Conservation (phyloP, 2,329 filamentous ascomycete genomes). For the Hymenoscyphus albidus region DNA sequence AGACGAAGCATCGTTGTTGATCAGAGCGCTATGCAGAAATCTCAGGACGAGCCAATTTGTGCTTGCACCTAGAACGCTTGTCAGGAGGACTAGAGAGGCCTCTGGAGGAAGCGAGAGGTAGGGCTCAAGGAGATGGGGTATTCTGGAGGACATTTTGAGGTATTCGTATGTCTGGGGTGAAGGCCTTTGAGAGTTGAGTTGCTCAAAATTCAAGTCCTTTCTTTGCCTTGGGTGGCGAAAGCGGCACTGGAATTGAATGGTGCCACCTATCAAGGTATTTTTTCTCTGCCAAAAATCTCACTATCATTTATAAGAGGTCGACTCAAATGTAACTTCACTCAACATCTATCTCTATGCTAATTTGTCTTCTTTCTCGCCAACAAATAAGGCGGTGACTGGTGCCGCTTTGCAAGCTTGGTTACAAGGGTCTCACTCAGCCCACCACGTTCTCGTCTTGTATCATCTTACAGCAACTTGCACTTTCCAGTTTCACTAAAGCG, state of each 20-base stretch:
- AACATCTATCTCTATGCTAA: background rate
- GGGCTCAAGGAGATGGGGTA: conserved; percentile 60
- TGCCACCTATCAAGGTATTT: background rate
- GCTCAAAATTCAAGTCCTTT: background rate
- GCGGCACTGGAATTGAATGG: background rate
- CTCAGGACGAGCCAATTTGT: conserved; percentile 64
- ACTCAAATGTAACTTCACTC: background rate
- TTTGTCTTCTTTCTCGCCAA: background rate
- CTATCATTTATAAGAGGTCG: background rate
- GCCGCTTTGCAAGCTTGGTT: background rate
- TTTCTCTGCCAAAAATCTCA: background rate
- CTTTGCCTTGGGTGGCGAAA: background rate
- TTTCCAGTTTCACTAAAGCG: background rate
- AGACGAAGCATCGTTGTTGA: conserved; percentile 32
- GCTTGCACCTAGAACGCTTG: conserved; percentile 60
- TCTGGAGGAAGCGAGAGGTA: conserved; percentile 57
- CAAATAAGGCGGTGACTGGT: background rate
- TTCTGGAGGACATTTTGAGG: conserved; percentile 30
- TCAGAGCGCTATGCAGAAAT: conserved; percentile 40
- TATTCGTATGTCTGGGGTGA: background rate
- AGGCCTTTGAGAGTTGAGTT: background rate
- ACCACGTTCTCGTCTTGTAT: background rate
- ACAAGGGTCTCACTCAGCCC: background rate
- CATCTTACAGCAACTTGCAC: background rate
- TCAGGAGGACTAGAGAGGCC: conserved; percentile 61